A percentile compares a stretch with the other conserved stretches of the same genome.
These are phyloP conservation scores for Boletus semigastroideus DNA, from an alignment of 1,284 basidiomycete genomes.

Conservation along the genomic window DNA sequence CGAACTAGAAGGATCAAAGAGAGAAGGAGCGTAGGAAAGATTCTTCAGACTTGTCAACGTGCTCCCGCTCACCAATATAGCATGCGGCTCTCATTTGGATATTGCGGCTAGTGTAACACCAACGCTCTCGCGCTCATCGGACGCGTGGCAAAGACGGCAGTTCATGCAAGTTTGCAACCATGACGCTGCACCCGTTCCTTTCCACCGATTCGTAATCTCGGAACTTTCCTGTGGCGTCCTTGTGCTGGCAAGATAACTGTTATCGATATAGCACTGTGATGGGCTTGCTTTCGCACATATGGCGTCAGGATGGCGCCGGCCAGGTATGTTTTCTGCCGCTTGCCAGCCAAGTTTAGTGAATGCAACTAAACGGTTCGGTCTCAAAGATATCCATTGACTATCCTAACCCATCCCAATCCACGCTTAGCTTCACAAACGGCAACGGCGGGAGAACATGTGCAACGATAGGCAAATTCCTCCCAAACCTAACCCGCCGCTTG, in stretches of 20 bases:
- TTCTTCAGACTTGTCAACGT: background rate
- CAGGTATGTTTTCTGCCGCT: background rate
- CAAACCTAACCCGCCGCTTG: constrained; percentile 26
- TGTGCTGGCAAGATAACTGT: background rate
- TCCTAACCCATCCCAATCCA: constrained; percentile 12
- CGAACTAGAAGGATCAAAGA: background rate
- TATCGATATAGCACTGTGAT: too few relatives aligned
- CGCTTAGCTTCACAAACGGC: constrained; percentile 18
- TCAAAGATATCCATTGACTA: background rate
- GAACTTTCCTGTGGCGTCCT: background rate
- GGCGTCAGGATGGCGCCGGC: background rate
- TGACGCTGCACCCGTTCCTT: background rate
- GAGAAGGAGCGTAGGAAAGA: background rate
- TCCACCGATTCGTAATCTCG: background rate
- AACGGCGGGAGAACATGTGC: constrained; percentile 19
- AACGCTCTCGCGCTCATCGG: background rate
- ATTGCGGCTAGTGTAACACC: background rate
- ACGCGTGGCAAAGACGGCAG: background rate
- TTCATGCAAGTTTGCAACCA: too few relatives aligned
- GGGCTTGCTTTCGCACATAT: too few relatives aligned
- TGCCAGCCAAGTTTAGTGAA: too few relatives aligned
- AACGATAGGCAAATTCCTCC: constrained; percentile 32
- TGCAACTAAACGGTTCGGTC: background rate
- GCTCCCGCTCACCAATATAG: background rate
- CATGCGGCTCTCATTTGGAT: background rate